phyloP scores from a whole-genome alignment of 1,284 basidiomycete species.

The Marasmius sp. region DNA sequence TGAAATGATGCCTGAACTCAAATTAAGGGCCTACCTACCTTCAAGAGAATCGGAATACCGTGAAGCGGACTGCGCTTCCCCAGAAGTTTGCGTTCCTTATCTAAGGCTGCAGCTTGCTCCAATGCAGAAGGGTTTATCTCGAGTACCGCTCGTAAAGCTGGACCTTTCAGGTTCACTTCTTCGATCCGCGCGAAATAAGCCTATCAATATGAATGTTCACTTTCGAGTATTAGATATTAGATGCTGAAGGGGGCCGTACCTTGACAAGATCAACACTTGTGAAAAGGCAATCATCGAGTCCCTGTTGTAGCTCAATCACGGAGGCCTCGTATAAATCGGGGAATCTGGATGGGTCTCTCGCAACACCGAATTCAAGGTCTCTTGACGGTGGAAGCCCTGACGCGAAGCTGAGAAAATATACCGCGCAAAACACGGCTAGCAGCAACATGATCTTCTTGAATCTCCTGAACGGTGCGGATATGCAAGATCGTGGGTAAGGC shows the following conservation, averaged over 20 bases:
- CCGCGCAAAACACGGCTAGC: too few species aligned
- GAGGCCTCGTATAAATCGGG: constrained; percentile 68
- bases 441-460: too few species aligned
- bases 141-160: constrained; percentile 59
- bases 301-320: constrained; percentile 53
- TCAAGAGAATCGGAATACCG: constrained; percentile 70
- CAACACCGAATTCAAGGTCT: neutral
- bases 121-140: constrained; percentile 64
- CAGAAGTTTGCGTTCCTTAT: constrained; percentile 46
- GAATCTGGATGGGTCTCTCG: constrained; percentile 17
- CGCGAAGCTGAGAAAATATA: neutral
- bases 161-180: constrained; percentile 68
- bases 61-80: constrained; percentile 59
- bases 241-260: constrained; percentile 28
- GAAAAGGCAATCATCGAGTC: constrained; percentile 52
- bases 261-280: constrained; percentile 67
- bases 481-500: too few species aligned
- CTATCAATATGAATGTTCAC: constrained; percentile 25
- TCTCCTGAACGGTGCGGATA: too few species aligned
- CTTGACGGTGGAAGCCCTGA: neutral
- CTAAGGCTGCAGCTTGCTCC: constrained; percentile 51
- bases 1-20: neutral
- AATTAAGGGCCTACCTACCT: constrained; percentile 35
- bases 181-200: constrained; percentile 71
- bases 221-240: neutral